These are phyloP conservation scores for Neospermospora avenae DNA, from an alignment of 2,329 filamentous ascomycete species.

Conservation along the genomic window DNA sequence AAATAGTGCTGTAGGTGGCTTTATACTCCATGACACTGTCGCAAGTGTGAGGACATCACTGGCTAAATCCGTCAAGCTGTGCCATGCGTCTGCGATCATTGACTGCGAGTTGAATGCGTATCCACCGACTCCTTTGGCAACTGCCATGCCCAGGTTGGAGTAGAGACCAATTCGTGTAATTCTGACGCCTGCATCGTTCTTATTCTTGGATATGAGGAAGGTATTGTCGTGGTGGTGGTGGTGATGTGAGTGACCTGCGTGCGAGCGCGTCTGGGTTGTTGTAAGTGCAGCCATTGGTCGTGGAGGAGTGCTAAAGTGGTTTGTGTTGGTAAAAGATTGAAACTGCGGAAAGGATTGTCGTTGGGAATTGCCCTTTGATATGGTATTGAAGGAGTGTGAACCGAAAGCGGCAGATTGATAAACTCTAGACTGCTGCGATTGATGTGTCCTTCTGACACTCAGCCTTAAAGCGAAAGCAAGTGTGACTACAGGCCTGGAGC, in stretches of 20 bases:
- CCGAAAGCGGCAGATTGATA: constrained; percentile 31
- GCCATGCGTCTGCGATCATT: constrained; percentile 89
- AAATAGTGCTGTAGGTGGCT: constrained; percentile 77
- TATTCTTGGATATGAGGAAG: constrained; percentile 77
- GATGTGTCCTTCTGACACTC: constrained; percentile 35
- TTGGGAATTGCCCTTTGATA: constrained; percentile 20
- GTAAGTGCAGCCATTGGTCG: constrained; percentile 33
- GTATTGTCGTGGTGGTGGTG: constrained; percentile 85
- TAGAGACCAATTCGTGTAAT: constrained; percentile 87
- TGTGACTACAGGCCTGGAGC: constrained; percentile 19
- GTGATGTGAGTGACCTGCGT: constrained; percentile 57
- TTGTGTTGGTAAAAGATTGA: constrained; percentile 23
- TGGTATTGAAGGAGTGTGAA: constrained; percentile 18
- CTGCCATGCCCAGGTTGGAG: constrained; percentile 90
- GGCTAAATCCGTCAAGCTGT: constrained; percentile 91
- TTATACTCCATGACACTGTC: constrained; percentile 90
- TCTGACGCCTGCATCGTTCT: constrained; percentile 87
- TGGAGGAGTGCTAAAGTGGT: constrained; percentile 13
- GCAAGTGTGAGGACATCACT: constrained; percentile 92
- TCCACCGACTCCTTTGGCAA: constrained; percentile 88
- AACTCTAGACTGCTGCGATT: constrained; percentile 28
- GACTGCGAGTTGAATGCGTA: constrained; percentile 94
- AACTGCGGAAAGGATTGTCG: constrained; percentile 26
- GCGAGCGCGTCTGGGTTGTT: constrained; percentile 35
- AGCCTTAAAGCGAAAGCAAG: constrained; percentile 26